Percentiles rank a stretch among this genome's conserved stretches.
phyloP scores from a whole-genome alignment of 1,139 yeast genomes.

The Ashbya aceris region DNA sequence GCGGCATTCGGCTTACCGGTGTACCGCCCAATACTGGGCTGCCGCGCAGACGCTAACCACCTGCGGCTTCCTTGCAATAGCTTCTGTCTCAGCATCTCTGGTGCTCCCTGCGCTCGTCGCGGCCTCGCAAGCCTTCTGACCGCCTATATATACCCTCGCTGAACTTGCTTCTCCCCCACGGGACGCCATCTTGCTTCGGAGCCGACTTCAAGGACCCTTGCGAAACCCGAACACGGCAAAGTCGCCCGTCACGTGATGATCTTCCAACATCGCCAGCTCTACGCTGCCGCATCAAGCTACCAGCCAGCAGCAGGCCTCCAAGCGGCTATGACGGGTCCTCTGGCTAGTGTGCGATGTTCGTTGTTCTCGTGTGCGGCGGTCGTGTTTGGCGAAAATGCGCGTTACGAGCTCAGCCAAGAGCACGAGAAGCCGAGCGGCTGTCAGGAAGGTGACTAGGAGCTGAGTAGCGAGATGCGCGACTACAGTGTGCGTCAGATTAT shows the following conservation, averaged over 20 bases:
- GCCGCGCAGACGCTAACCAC: slow-evolving; percentile 18
- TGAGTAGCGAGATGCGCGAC: neutral
- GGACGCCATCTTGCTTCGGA: slow-evolving; percentile 4
- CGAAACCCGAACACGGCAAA: slow-evolving; percentile 3
- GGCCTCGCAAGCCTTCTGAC: neutral
- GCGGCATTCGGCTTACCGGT: slow-evolving; percentile 32
- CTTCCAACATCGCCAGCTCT: neutral
- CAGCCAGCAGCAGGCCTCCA: too few relatives aligned
- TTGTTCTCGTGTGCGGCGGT: too few relatives aligned
- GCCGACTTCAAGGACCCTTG: slow-evolving; percentile 4
- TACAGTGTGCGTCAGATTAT: slow-evolving; percentile 10
- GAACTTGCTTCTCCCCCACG: neutral
- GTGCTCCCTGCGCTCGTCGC: neutral
- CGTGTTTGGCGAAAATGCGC: too few relatives aligned
- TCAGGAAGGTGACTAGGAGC: too few relatives aligned
- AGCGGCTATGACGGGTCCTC: too few relatives aligned
- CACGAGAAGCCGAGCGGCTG: too few relatives aligned
- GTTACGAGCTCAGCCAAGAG: too few relatives aligned
- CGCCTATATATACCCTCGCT: neutral
- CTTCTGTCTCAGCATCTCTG: slow-evolving; percentile 18
- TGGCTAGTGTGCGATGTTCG: too few relatives aligned
- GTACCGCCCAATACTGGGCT: slow-evolving; percentile 25
- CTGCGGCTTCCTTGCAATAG: slow-evolving; percentile 18
- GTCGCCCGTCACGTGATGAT: slow-evolving; percentile 1
- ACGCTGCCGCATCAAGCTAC: neutral